Conservation (phyloP, 2,329 filamentous ascomycete species). For the Claviceps monticola region DNA sequence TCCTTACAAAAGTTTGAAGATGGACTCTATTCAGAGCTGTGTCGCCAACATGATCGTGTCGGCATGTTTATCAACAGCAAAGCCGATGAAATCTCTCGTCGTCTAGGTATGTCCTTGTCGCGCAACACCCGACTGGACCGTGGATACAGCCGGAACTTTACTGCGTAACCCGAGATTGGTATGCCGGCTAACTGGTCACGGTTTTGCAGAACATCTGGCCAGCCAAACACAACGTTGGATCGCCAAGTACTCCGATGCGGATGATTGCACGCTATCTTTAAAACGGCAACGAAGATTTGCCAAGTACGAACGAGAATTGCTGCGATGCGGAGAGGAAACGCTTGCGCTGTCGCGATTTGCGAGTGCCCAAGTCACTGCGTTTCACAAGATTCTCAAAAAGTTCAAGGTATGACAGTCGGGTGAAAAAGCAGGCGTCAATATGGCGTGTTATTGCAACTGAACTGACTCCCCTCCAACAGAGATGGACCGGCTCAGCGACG, state of each 20-base stretch:
- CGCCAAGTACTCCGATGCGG: conserved; percentile 25
- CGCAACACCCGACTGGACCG: background rate
- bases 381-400: conserved; percentile 75
- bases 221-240: conserved; percentile 33
- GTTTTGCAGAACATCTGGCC: conserved; percentile 31
- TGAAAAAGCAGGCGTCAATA: background rate
- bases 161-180: background rate
- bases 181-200: background rate
- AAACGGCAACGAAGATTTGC: conserved; percentile 38
- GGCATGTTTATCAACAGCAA: conserved; percentile 70
- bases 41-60: conserved; percentile 61
- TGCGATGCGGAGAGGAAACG: conserved; percentile 56
- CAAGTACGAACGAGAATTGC: conserved; percentile 38
- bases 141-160: background rate
- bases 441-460: background rate
- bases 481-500: conserved; percentile 64
- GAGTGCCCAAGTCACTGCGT: conserved; percentile 59
- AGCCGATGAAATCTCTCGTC: conserved; percentile 58
- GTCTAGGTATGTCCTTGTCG: conserved; percentile 41
- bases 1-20: conserved; percentile 52
- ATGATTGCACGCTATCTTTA: conserved; percentile 20
- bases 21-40: conserved; percentile 57
- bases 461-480: conserved; percentile 27
- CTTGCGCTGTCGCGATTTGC: conserved; percentile 58
- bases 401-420: conserved; percentile 40